Evolutionary conservation across 768 basidiomycete genomes (phyloP).

Genomic region (Amanita pseudoporphyria): DNA sequence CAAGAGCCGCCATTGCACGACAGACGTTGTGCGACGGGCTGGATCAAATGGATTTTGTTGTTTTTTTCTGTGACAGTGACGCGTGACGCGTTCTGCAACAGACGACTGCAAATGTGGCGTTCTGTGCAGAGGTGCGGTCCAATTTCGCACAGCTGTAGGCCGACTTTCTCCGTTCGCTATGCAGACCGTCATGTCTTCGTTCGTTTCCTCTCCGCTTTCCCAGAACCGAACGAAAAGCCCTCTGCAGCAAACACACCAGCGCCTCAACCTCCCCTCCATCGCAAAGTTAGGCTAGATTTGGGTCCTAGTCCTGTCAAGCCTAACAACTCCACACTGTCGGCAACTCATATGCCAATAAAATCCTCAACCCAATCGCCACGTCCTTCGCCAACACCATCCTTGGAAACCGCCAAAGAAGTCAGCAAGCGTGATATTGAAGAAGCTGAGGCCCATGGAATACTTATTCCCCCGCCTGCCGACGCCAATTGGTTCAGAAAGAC

Average conservation of each 20-base stretch:
- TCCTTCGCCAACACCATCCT: constrained; percentile 17
- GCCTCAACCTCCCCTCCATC: constrained; percentile 9
- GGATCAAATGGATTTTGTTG: background rate
- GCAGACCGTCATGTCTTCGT: background rate
- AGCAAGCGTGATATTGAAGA: constrained; percentile 54
- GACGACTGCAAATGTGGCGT: constrained; percentile 12
- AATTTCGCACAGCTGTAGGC: background rate
- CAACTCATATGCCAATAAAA: constrained; percentile 20
- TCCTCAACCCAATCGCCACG: constrained; percentile 19
- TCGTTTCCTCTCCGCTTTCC: constrained; percentile 11
- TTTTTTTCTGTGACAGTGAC: background rate
- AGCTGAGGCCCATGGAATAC: constrained; percentile 59
- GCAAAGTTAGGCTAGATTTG: constrained; percentile 46
- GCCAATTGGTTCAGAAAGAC: constrained; percentile 47
- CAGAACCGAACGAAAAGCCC: constrained; percentile 2
- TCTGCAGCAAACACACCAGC: constrained; percentile 2
- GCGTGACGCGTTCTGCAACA: background rate
- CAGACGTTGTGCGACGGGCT: background rate
- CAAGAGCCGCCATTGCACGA: background rate
- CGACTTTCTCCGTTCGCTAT: background rate
- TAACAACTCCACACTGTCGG: constrained; percentile 16
- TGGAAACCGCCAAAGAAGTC: constrained; percentile 33
- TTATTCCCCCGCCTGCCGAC: constrained; percentile 53
- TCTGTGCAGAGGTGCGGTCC: constrained; percentile 9
- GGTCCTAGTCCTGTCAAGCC: constrained; percentile 55